Evolutionary conservation across 345 rosid species (phyloP).

Genomic region (Hibiscus mutabilis): DNA sequence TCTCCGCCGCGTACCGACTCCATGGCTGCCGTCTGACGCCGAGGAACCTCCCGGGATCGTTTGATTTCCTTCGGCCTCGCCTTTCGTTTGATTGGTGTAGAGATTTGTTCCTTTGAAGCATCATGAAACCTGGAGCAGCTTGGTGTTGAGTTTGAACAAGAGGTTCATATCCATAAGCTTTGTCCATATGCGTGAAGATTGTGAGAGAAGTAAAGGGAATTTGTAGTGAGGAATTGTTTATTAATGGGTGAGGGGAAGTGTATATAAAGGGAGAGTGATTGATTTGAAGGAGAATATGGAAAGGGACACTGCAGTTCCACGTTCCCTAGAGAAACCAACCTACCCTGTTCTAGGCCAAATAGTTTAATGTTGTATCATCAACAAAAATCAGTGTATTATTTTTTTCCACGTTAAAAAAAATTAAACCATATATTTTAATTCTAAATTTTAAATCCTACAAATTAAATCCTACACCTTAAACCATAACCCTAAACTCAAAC

Average conservation of each 20-base stretch:
- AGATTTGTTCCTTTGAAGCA: slow-evolving; percentile 47
- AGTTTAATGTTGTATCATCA: neutral
- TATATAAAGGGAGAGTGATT: slow-evolving; percentile 33
- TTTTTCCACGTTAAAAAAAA: too few species aligned
- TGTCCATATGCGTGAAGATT: slow-evolving; percentile 7
- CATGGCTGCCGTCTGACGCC: slow-evolving; percentile 93
- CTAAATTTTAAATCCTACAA: too few species aligned
- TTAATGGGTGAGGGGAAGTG: slow-evolving; percentile 9
- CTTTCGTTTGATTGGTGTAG: slow-evolving; percentile 49
- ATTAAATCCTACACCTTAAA: too few species aligned
- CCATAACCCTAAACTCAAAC: too few species aligned
- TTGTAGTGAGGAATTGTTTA: slow-evolving; percentile 1
- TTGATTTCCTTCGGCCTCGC: slow-evolving; percentile 73
- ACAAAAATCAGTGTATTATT: too few species aligned
- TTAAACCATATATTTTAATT: too few species aligned
- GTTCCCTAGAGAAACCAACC: slow-evolving; percentile 24
- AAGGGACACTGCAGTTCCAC: slow-evolving; percentile 22
- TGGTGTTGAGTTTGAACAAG: slow-evolving; percentile 18
- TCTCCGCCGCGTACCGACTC: slow-evolving; percentile 97
- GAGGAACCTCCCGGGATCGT: slow-evolving; percentile 83
- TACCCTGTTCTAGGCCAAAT: slow-evolving; percentile 9
- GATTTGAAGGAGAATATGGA: slow-evolving; percentile 5
- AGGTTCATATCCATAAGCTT: slow-evolving; percentile 22
- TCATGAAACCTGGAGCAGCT: slow-evolving; percentile 30
- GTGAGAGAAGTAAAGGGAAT: neutral